These are phyloP conservation scores for Blastobotrys petasosporus DNA, from an alignment of 1,139 yeast genomes.

Conservation along the genomic window DNA sequence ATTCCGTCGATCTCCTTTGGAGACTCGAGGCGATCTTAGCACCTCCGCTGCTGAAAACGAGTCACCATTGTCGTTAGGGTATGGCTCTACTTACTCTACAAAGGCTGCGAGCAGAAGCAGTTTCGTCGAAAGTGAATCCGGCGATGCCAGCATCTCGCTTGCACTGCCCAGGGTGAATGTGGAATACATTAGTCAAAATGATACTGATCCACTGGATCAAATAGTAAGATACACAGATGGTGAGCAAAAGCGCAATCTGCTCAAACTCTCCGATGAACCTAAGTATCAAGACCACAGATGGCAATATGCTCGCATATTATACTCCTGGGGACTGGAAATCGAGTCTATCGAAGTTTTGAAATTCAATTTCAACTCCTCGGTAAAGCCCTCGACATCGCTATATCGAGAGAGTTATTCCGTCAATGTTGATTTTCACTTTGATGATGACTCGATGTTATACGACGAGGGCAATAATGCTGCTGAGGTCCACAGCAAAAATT, in stretches of 20 bases:
- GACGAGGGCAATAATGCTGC: background rate
- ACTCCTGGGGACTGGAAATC: constrained; percentile 76
- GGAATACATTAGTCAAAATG: constrained; percentile 51
- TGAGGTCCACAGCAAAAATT: constrained; percentile 10
- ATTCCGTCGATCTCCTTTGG: constrained; percentile 9
- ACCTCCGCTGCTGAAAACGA: constrained; percentile 13
- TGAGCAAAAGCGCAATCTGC: constrained; percentile 23
- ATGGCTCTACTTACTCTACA: constrained; percentile 17
- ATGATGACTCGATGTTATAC: constrained; percentile 3
- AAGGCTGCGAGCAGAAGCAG: constrained; percentile 21
- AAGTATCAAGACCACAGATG: constrained; percentile 51
- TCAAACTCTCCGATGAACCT: constrained; percentile 44
- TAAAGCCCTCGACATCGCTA: constrained; percentile 17
- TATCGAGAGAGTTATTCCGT: too few species aligned
- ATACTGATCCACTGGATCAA: constrained; percentile 39
- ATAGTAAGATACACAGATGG: background rate
- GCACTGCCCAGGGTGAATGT: constrained; percentile 32
- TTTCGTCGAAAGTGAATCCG: constrained; percentile 15
- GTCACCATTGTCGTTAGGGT: constrained; percentile 15
- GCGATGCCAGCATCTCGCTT: background rate
- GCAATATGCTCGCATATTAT: constrained; percentile 75
- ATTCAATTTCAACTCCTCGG: constrained; percentile 42
- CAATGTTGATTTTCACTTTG: constrained; percentile 13
- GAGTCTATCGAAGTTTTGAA: constrained; percentile 73
- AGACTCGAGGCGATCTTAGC: too few species aligned